These are phyloP conservation scores for Epipyxis sp. DNA, from an alignment of 108 stramenopile genomes.

Conservation along the genomic window DNA sequence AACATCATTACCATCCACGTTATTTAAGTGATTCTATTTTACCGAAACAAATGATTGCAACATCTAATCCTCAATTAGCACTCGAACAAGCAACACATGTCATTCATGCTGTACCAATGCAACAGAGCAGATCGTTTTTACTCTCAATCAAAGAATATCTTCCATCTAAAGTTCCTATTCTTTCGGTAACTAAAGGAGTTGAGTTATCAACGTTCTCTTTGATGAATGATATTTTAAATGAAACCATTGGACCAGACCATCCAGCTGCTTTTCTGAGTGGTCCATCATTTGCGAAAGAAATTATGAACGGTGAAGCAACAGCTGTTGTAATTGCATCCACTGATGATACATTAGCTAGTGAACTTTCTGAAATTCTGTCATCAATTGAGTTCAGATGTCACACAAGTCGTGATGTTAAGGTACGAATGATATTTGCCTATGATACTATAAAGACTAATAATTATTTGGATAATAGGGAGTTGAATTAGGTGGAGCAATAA, in stretches of 20 bases:
- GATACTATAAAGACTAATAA: neutral
- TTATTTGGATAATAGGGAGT: constrained; percentile 62
- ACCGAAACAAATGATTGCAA: constrained; percentile 68
- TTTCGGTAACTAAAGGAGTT: constrained; percentile 72
- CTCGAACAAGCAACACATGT: constrained; percentile 79
- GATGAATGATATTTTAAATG: constrained; percentile 85
- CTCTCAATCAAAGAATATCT: constrained; percentile 13
- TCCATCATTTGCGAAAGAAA: constrained; percentile 92
- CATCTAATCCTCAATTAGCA: constrained; percentile 70
- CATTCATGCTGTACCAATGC: constrained; percentile 89
- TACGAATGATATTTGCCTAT: neutral
- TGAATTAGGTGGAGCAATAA: constrained; percentile 93
- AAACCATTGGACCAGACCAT: constrained; percentile 74
- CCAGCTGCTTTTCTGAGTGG: constrained; percentile 84
- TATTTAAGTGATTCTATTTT: constrained; percentile 74
- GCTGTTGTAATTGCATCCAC: constrained; percentile 90
- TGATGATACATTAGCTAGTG: constrained; percentile 71
- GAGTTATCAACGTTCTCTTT: constrained; percentile 81
- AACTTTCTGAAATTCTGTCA: constrained; percentile 72
- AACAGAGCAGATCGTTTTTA: constrained; percentile 75
- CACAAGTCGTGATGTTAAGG: constrained; percentile 13
- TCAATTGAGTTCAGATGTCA: constrained; percentile 69
- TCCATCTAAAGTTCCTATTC: constrained; percentile 35
- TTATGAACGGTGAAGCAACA: constrained; percentile 81
- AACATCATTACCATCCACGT: constrained; percentile 73